These are phyloP conservation scores for Crithidia thermophila DNA, from an alignment of 208 protist genomes.

Conservation along the genomic window DNA sequence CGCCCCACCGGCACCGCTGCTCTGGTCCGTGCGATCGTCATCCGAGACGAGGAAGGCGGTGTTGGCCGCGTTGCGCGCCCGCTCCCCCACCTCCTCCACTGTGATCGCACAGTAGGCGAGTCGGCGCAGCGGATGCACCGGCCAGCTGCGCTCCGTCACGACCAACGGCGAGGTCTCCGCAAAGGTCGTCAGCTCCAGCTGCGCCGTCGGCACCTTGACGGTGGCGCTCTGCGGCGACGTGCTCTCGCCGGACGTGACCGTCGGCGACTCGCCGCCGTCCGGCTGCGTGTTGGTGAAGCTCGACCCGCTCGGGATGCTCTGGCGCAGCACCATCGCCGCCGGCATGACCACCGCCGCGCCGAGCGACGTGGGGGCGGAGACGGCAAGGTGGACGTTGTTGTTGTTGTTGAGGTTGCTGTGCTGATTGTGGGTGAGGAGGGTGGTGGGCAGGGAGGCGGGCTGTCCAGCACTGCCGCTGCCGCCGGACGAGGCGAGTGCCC, in stretches of 20 bases:
- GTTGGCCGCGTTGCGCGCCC: constrained; percentile 5
- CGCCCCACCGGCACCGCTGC: neutral
- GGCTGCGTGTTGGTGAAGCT: neutral
- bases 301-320: neutral
- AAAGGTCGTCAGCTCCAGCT: constrained; percentile 26
- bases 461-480: neutral
- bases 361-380: neutral
- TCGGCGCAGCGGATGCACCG: constrained; percentile 25
- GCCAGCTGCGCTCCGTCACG: constrained; percentile 4
- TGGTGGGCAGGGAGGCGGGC: no score
- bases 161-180: constrained; percentile 17
- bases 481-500: neutral
- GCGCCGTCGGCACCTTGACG: constrained; percentile 6
- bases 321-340: constrained; percentile 13
- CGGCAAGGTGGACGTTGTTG: neutral
- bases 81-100: constrained; percentile 21
- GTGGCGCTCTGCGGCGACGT: neutral
- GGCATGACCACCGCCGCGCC: neutral
- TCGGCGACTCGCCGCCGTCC: neutral
- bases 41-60: neutral
- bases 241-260: neutral
- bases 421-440: no score
- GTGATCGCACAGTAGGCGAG: constrained; percentile 25
- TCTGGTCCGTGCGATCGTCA: neutral
- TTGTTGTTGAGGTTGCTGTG: neutral